Conservation (phyloP, 495 filamentous ascomycete genomes). For the Aspergillus bertholletiae region DNA sequence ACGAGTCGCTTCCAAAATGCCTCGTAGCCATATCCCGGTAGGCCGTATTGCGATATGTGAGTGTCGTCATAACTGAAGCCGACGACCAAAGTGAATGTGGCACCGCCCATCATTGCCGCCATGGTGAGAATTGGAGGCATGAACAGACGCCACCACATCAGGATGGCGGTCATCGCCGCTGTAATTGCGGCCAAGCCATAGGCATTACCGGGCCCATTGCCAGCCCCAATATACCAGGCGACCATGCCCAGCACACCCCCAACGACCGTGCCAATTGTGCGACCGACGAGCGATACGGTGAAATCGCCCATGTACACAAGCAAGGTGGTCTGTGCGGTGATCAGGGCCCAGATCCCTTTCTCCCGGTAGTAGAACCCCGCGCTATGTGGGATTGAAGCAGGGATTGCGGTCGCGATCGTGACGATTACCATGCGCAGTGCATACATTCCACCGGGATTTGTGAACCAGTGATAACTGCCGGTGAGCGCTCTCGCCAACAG, state of each 20-base stretch:
- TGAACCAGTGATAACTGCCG: conserved; percentile 13
- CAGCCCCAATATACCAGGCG: conserved; percentile 43
- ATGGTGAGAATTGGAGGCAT: conserved; percentile 20
- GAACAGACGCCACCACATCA: conserved; percentile 38
- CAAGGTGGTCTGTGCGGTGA: conserved; percentile 39
- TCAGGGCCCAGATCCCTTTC: conserved; percentile 41
- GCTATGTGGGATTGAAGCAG: conserved; percentile 29
- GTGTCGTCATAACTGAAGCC: conserved; percentile 35
- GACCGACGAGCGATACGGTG: conserved; percentile 28
- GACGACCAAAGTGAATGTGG: conserved; percentile 34
- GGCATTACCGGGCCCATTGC: conserved; percentile 32
- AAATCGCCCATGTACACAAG: conserved; percentile 42
- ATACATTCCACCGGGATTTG: conserved; percentile 11
- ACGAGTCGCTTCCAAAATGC: conserved; percentile 40
- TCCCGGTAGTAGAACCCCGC: conserved; percentile 41
- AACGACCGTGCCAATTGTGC: conserved; percentile 29
- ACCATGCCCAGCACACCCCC: conserved; percentile 36
- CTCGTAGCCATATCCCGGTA: conserved; percentile 34
- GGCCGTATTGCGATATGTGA: conserved; percentile 33
- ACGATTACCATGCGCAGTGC: conserved; percentile 28
- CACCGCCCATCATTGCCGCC: conserved; percentile 33
- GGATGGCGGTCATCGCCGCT: conserved; percentile 23
- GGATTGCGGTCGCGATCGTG: conserved; percentile 34
- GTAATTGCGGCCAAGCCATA: conserved; percentile 36
- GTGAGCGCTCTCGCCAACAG: background rate